Evolutionary conservation across 2,329 filamentous ascomycete genomes (phyloP), one percentile per base, ranked within the genome.

Genomic region (Colletotrichum lentis): DNA sequence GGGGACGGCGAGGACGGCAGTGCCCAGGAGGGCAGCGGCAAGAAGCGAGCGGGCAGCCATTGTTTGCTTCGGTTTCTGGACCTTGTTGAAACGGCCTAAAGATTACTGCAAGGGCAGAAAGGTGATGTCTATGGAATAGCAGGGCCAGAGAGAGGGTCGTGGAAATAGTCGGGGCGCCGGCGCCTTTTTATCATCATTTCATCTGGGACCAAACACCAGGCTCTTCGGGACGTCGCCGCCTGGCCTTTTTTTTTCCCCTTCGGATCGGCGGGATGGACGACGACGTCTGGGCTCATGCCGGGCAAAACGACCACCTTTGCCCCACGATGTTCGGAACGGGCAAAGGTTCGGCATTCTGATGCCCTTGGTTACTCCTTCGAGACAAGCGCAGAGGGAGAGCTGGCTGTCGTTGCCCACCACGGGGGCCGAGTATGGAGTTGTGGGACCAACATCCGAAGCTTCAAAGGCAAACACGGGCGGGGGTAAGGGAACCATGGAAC

Each of bases 1-100:
- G 22, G 82, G 82, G 24, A 76, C 78, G 58, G 80, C 81, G 16
- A 83, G 72, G 70, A 76, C 78, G 44, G 76, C 70, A 55, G 62
- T 57, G 37, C 70, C 69, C 47, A 71, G 41, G 20, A 71, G 64
- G 56, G 68, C 68, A 49, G 60, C 64, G 41, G 56, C 58, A 41
- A 69, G 49, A 54, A 71, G 57, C 31, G 60, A 46, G 49, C 66
- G 66, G 16, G 69, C 57, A 44, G 69, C 66, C 69, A 70, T 70
- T 62, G 14, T 50, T 64, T 64, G 50, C 14, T 57, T 55, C 49
- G 35, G 39, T 54, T 54, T 53, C 56, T 62, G 44, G 24, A 55
- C 27, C 31, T 31, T 37, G 43, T 44, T 37, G 41, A 22, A 43
- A 44, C 3, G 44, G 31, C 37, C 53, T n/a, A 4, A 31, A 31